A percentile compares a stretch with the other conserved stretches of the same genome.
phyloP scores from a whole-genome alignment of 2,329 filamentous ascomycete species.

The Pseudogymnoascus sp. region DNA sequence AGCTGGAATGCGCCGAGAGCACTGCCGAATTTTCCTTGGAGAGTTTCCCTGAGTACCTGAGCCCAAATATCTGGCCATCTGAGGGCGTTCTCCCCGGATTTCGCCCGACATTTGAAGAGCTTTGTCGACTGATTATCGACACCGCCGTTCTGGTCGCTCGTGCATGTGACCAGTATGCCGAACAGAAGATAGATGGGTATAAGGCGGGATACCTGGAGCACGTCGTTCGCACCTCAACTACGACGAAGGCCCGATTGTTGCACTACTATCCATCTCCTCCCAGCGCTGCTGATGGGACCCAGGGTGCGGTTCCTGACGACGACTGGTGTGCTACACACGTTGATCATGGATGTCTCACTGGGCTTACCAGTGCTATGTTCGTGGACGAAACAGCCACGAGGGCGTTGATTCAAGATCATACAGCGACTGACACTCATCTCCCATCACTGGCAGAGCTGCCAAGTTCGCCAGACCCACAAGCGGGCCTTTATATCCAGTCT shows the following conservation, averaged over 20 bases:
- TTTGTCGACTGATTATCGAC: slow-evolving; percentile 83
- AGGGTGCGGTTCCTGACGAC: slow-evolving; percentile 51
- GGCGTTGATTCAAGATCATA: slow-evolving; percentile 28
- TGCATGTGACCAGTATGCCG: slow-evolving; percentile 83
- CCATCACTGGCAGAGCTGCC: slow-evolving; percentile 61
- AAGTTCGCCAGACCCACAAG: slow-evolving; percentile 69
- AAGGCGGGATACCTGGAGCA: slow-evolving; percentile 71
- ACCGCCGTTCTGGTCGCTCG: slow-evolving; percentile 78
- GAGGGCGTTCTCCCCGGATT: slow-evolving; percentile 66
- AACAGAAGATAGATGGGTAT: slow-evolving; percentile 70
- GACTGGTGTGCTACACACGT: slow-evolving; percentile 92
- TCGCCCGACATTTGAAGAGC: slow-evolving; percentile 58
- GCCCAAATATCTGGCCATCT: slow-evolving; percentile 81
- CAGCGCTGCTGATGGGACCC: slow-evolving; percentile 27
- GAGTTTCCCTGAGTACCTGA: slow-evolving; percentile 80
- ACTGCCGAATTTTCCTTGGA: slow-evolving; percentile 47
- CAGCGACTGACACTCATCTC: slow-evolving; percentile 25
- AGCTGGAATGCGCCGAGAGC: slow-evolving; percentile 54
- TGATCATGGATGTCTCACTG: slow-evolving; percentile 90
- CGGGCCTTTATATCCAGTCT: slow-evolving; percentile 90
- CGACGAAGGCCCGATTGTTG: slow-evolving; percentile 82
- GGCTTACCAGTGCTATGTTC: slow-evolving; percentile 92
- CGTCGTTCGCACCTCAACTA: slow-evolving; percentile 76
- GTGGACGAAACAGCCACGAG: slow-evolving; percentile 59
- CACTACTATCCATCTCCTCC: slow-evolving; percentile 75